Base-by-base conservation (phyloP, 1,284 basidiomycete species). In the Termitomyces sp. region DNA sequence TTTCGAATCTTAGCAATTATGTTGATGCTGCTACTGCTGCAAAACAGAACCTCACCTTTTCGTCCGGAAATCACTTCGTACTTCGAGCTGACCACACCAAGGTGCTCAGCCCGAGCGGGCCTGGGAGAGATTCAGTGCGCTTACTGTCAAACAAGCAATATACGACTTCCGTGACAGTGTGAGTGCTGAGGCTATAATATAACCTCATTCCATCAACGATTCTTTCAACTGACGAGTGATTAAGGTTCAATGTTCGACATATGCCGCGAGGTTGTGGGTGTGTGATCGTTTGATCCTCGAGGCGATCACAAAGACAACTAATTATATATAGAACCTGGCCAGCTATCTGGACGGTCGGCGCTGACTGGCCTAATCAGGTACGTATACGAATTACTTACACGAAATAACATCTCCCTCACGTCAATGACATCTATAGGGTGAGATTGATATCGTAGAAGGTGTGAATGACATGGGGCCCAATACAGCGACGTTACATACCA, bases 361-460 rank as follows among this genome's bases (percentile, higher is more conserved):
- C 67, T 31, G 65, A 76, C 58, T 84, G 82, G 82, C 82, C 82
- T 2, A 64, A 69, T 50, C 64, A 72, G 38, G 80, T 77, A 62
- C 36, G 65, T 30, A 13, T 17, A 19, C 9, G 10, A 26, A 26
- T 3, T 5, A 7, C 38, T 26, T 15, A 5, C n/a, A 19, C 17
- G 5, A 24, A n/a, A n/a, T 17, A 12, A 17, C 15, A 10, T 10
- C 6, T 34, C 1, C 13, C 17, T 17, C 13, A 40, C 17, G 17
- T 17, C 36, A 15, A 19, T 30, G 3, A 3, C 10, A 38, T 28
- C 45, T 47, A n/a, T 55, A 81, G 81, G 83, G 83, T 0, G 82
- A 89, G 66, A 76, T 87, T 24, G 86, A 89, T 67, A 84, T 89
- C 47, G 53, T 88, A 13, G 87, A 89, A 67, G 86, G 81, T 12